Base-by-base conservation (phyloP, 2,329 filamentous ascomycete genomes). In the Trichoderma brevicompactum region DNA sequence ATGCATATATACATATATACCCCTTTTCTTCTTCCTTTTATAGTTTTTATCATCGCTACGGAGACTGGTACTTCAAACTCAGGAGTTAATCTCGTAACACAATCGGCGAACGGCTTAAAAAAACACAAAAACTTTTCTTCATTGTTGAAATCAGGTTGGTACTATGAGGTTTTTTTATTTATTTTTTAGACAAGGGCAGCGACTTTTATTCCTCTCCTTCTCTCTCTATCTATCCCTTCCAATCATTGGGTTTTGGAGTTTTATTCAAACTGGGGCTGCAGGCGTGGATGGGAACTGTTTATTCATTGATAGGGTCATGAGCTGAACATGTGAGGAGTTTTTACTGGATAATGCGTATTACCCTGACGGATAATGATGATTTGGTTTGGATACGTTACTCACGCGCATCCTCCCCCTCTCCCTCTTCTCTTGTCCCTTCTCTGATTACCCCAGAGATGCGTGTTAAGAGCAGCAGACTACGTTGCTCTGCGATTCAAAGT, bases 171-270 rank as follows among this genome's bases (percentile, higher is more conserved):
- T n/a, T n/a, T n/a, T n/a, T n/a, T n/a, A n/a, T n/a, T n/a, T n/a
- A n/a, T n/a, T 36, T 44, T 53, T 19, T 36, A 44, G 48, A 62
- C 36, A 62, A 36, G 38, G 40, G 38, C 48, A 62, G 59, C 59
- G 38, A 23, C 2, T 60, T 40, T 28, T 15, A 9, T 13, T 32
- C 17, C 13, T 41, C 12, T 60, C 32, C 34, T 23, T 32, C 43
- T 38, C 43, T 38, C 13, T 15, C 7, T 28, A 1, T 23, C 38
- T 52, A 15, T 52, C 36, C 6, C 15, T 55, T 12, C 8, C 19
- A 59, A 8, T 32, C 17, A 41, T 12, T 41, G 40, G 36, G 12
- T 17, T 38, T 38, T 23, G 40, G 41, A 28, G 38, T 44, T 44
- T 34, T 7, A 3, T 19, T 53, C 32, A 12, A 19, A 34, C 1